Conservation (phyloP, 441 rosid genomes). For the Arabidopsis lyrata region DNA sequence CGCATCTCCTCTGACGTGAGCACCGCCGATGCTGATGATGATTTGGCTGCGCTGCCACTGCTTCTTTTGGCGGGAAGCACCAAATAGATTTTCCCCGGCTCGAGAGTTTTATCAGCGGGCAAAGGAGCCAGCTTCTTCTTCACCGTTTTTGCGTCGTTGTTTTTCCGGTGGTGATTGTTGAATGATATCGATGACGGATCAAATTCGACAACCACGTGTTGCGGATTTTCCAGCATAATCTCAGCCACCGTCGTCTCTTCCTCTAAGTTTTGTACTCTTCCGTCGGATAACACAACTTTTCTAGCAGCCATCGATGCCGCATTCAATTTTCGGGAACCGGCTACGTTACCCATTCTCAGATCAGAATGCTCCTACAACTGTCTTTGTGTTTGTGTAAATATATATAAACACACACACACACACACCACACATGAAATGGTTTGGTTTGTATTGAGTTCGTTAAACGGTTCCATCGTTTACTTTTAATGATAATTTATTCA, state of each 20-base stretch:
- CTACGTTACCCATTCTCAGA: slow-evolving; percentile 58
- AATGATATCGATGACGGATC: slow-evolving; percentile 44
- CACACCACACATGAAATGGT: slow-evolving; percentile 21
- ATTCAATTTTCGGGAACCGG: slow-evolving; percentile 41
- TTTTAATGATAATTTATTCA: slow-evolving; percentile 35
- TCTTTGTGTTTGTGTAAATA: slow-evolving; percentile 1
- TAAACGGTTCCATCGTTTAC: slow-evolving; percentile 78
- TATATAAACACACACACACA: neutral
- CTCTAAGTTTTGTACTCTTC: slow-evolving; percentile 62
- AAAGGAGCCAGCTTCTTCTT: slow-evolving; percentile 67
- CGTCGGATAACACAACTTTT: slow-evolving; percentile 72
- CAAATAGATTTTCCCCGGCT: slow-evolving; percentile 60
- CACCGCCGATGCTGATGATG: slow-evolving; percentile 53
- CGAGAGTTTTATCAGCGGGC: slow-evolving; percentile 80
- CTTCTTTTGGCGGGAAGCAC: slow-evolving; percentile 69
- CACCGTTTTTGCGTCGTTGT: slow-evolving; percentile 22
- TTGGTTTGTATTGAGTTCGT: slow-evolving; percentile 59
- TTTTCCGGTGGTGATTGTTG: slow-evolving; percentile 17
- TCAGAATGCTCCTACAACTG: slow-evolving; percentile 4
- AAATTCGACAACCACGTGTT: slow-evolving; percentile 80
- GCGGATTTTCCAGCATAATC: slow-evolving; percentile 86
- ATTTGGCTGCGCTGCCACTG: slow-evolving; percentile 43
- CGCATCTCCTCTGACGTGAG: slow-evolving; percentile 67
- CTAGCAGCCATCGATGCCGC: slow-evolving; percentile 43
- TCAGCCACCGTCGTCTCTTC: slow-evolving; percentile 71